A percentile compares a stretch with the other conserved stretches of the same genome.
Evolutionary conservation across 331 rosid genomes (phyloP).

Genomic region (Malus hybrid): DNA sequence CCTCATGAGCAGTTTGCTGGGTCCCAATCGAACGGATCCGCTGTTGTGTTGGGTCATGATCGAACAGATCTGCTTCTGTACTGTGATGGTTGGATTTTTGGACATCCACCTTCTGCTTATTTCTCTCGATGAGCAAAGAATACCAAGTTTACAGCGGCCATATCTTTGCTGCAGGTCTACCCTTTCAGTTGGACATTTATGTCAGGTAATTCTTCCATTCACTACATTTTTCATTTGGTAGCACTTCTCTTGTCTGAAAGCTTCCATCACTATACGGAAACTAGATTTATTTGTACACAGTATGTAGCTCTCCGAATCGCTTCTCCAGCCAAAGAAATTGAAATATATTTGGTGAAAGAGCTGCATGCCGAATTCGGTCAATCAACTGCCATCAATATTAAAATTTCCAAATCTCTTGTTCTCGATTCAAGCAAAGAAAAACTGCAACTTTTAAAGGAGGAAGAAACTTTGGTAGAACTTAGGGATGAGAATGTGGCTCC

Average conservation of each 20-base stretch:
- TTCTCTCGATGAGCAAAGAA: conserved; percentile 51
- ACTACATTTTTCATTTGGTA: not conserved
- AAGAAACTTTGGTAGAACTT: conserved; percentile 62
- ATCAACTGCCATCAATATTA: conserved; percentile 13
- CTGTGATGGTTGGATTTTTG: conserved; percentile 15
- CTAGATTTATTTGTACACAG: conserved; percentile 30
- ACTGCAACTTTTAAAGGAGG: conserved; percentile 34
- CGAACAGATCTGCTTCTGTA: not conserved
- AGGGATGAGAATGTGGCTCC: not conserved
- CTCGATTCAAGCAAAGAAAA: conserved; percentile 36
- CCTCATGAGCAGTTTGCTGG: too few relatives aligned
- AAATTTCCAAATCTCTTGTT: conserved; percentile 10
- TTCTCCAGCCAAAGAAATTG: conserved; percentile 39
- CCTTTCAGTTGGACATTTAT: conserved; percentile 42
- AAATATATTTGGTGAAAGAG: conserved; percentile 47
- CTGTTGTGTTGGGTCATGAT: too few relatives aligned
- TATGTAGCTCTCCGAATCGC: conserved; percentile 47
- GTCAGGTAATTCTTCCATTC: conserved; percentile 44
- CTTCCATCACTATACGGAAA: conserved; percentile 3
- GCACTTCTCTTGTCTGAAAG: not conserved
- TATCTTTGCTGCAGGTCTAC: conserved; percentile 62
- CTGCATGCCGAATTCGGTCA: conserved; percentile 25
- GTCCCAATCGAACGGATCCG: too few relatives aligned
- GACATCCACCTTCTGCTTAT: conserved; percentile 49
- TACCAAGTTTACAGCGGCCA: conserved; percentile 51